phyloP scores from a whole-genome alignment of 495 filamentous ascomycete species.

The Cenococcum geophilum region DNA sequence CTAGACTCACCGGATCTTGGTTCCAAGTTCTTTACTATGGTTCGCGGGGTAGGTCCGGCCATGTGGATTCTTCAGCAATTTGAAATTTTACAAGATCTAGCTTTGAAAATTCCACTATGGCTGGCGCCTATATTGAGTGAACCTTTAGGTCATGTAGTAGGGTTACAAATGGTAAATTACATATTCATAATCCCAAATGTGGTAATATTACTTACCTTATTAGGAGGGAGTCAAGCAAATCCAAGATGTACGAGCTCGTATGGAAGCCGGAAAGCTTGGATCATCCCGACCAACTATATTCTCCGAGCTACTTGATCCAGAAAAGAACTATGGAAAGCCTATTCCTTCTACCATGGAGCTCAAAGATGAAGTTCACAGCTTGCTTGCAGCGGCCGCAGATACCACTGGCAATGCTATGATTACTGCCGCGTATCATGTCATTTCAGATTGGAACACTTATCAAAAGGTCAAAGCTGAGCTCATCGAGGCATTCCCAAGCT shows the following conservation, averaged over 20 bases:
- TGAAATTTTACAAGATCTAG: not conserved
- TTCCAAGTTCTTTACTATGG: not conserved
- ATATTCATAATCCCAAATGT: no score
- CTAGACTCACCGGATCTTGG: not conserved
- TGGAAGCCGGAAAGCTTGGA: no score
- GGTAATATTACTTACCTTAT: no score
- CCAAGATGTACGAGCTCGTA: no score
- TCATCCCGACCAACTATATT: not conserved
- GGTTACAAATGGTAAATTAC: no score
- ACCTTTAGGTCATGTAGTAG: no score
- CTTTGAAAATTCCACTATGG: not conserved
- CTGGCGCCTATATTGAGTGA: not conserved
- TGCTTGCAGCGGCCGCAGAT: slow-evolving; percentile 37
- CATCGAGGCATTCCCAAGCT: slow-evolving; percentile 35
- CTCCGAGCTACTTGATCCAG: not conserved
- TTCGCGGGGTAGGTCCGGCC: not conserved
- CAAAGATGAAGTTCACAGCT: not conserved
- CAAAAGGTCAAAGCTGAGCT: slow-evolving; percentile 35
- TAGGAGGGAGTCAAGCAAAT: no score
- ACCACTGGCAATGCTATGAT: slow-evolving; percentile 42
- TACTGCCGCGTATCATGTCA: slow-evolving; percentile 38
- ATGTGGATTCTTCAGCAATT: not conserved
- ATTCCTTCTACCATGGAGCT: not conserved
- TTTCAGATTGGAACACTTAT: slow-evolving; percentile 36
- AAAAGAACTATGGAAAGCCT: not conserved